Evolutionary conservation across 2,329 filamentous ascomycete species (phyloP), one percentile per base, ranked within the genome.

Genomic region (Rutstroemia sp.): DNA sequence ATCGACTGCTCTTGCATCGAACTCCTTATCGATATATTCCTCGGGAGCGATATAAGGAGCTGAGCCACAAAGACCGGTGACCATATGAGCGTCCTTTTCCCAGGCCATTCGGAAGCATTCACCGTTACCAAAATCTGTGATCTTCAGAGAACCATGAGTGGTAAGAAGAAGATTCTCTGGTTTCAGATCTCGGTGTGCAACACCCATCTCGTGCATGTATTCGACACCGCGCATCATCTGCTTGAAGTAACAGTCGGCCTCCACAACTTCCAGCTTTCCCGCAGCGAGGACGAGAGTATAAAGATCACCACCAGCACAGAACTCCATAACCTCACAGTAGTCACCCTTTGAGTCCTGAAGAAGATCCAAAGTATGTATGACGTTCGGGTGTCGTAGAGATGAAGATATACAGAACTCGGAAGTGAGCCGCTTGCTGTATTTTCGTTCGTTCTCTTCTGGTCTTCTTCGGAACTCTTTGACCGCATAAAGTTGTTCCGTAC

Each of bases 51-150:
- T 99, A 69, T 99, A 99, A 0, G 94, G 94, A 21, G 92, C 94
- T 14, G 92, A 96, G 42, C 94, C 94, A 71, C 94, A 99, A 12
- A 99, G 83, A 45, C 94, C 94, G 42, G 91, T 92, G 3, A 95
- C 96, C 92, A 97, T 96, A 73, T 97, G 94, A 19, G 94, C 88
- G 71, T 97, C 92, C 54, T 91, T 94, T 73, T 99, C 94, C 94
- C 94, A 99, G 2, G 94, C 94, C 92, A 97, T 97, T 56, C 94
- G 87, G 80, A 99, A 99, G 73, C 94, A 99, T 73, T 99, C 94
- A 67, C 94, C 94, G 66, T 99, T 99, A 60, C 94, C 94, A 66
- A 99, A 99, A 71, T 99, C 94, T 27, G 94, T 97, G 62, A 99
- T 99, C 69, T 99, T 99, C 64, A 99, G 82, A 14, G 85, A 89